phyloP scores from a whole-genome alignment of 768 basidiomycete species.

The Paxillus ammoniavirescens region DNA sequence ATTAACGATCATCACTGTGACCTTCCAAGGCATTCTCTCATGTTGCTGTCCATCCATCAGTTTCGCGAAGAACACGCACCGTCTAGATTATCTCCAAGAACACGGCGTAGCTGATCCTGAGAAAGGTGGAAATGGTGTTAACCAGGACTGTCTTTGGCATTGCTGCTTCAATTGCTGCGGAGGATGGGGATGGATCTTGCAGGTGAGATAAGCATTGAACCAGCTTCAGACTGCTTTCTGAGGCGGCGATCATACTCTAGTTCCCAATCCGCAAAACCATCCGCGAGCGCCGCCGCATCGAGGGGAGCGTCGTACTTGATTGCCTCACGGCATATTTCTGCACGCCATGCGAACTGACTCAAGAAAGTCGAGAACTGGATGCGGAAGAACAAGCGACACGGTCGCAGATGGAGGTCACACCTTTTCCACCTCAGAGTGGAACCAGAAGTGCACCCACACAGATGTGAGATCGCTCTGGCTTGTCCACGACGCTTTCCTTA shows the following conservation, averaged over 20 bases:
- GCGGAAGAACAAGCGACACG: slow-evolving; percentile 35
- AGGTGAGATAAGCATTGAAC: not conserved
- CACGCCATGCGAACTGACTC: slow-evolving; percentile 46
- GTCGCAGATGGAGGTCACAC: not conserved
- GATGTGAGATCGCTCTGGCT: too few species aligned
- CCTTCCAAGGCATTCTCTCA: slow-evolving; percentile 12
- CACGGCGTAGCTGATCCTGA: slow-evolving; percentile 36
- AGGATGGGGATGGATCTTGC: slow-evolving; percentile 2
- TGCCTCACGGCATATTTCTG: slow-evolving; percentile 43
- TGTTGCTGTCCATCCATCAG: slow-evolving; percentile 40
- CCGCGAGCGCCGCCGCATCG: slow-evolving; percentile 46
- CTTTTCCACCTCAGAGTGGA: not conserved
- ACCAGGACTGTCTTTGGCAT: slow-evolving; percentile 18
- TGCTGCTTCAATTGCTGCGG: slow-evolving; percentile 2
- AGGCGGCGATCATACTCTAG: slow-evolving; percentile 7
- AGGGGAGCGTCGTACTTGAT: slow-evolving; percentile 42
- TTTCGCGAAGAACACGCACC: slow-evolving; percentile 36
- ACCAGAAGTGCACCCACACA: not conserved
- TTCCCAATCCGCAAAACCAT: slow-evolving; percentile 37
- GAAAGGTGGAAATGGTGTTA: slow-evolving; percentile 25
- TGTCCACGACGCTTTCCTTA: too few species aligned
- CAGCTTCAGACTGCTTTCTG: not conserved
- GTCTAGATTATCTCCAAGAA: slow-evolving; percentile 31
- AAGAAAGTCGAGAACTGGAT: slow-evolving; percentile 47
- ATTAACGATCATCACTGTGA: too few species aligned